Base-by-base conservation (phyloP, 129 eudicot genomes). In the Saposhnikovia divaricata region DNA sequence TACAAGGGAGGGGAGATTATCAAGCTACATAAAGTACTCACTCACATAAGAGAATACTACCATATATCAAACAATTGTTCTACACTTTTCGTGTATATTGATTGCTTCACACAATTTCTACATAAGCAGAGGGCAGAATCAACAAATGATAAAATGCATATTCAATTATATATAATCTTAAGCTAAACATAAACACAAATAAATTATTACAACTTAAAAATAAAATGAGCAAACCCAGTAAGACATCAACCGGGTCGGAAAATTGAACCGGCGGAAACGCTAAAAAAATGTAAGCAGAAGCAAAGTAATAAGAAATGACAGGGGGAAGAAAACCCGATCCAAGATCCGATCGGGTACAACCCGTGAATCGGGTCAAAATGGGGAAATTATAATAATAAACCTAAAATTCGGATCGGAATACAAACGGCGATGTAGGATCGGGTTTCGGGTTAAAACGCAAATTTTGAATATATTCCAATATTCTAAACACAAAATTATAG, bases 401-500 rank as follows among this genome's bases (percentile, higher is more conserved):
- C 77, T 42, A 18, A 38, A 72, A 37, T 27, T 72, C 77, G 77
- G 77, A 72, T 72, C 77, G 53, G 77, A 74, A 45, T 42, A 45
- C 4, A 16, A 44, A 74, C 57, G 42, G 19, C 78, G n/a, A 34
- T 68, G 39, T 34, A 27, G 39, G 34, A 27, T 23, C 77, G 77
- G 77, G 50, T 45, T 25, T 74, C 78, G 78, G 78, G 78, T 75
- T 46, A 37, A n/a, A 15, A 28, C n/a, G 1, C 4, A n/a, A 46
- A 45, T 27, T 13, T 18, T 2, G 0, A 37, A 19, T 2, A 46
- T 27, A 27, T 9, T 25, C 34, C 37, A 4, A 4, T 25, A 23
- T 2, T 59, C n/a, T 28, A 45, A 8, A 45, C 19, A 46, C 51
- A 75, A 23, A 45, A n/a, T 1, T 5, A 43, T 44, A 44, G 39